phyloP scores from a whole-genome alignment of 2,329 filamentous ascomycete genomes.

The Diplodia intermedia region DNA sequence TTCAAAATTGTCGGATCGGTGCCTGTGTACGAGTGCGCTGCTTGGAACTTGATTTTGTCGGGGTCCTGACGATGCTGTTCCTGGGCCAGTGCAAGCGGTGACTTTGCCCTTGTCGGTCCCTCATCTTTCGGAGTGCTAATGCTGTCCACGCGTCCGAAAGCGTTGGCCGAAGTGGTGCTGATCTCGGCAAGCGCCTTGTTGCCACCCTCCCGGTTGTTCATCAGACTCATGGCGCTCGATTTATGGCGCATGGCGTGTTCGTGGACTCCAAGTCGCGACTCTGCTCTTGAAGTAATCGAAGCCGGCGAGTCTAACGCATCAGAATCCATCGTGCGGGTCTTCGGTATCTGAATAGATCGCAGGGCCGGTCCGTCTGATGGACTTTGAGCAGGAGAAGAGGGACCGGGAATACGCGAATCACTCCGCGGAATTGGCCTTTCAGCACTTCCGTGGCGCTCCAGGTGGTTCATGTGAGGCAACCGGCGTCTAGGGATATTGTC shows the following conservation, averaged over 20 bases:
- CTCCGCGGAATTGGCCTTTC: slow-evolving; percentile 15
- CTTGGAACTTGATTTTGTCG: slow-evolving; percentile 59
- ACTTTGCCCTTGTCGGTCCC: slow-evolving; percentile 40
- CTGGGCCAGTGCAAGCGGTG: slow-evolving; percentile 41
- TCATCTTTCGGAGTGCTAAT: slow-evolving; percentile 46
- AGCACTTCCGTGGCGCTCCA: slow-evolving; percentile 40
- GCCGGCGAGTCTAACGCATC: slow-evolving; percentile 24
- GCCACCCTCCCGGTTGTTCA: slow-evolving; percentile 61
- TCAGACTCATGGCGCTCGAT: slow-evolving; percentile 65
- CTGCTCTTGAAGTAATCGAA: slow-evolving; percentile 34
- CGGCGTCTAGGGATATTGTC: slow-evolving; percentile 62
- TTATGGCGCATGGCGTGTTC: slow-evolving; percentile 51
- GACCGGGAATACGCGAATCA: slow-evolving; percentile 43
- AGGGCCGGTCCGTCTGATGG: slow-evolving; percentile 40
- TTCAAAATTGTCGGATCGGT: slow-evolving; percentile 69
- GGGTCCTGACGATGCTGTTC: slow-evolving; percentile 44
- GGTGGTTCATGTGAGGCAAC: slow-evolving; percentile 49
- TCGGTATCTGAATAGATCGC: slow-evolving; percentile 42
- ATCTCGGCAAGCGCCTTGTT: slow-evolving; percentile 70
- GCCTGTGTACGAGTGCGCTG: slow-evolving; percentile 84
- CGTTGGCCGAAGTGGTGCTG: slow-evolving; percentile 68
- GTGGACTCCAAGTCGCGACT: slow-evolving; percentile 15
- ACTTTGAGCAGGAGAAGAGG: slow-evolving; percentile 32
- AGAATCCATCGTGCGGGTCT: slow-evolving; percentile 21
- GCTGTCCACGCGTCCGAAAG: slow-evolving; percentile 68